phyloP scores from a whole-genome alignment of 805 yeast genomes.

The Pichia ethanolica region DNA sequence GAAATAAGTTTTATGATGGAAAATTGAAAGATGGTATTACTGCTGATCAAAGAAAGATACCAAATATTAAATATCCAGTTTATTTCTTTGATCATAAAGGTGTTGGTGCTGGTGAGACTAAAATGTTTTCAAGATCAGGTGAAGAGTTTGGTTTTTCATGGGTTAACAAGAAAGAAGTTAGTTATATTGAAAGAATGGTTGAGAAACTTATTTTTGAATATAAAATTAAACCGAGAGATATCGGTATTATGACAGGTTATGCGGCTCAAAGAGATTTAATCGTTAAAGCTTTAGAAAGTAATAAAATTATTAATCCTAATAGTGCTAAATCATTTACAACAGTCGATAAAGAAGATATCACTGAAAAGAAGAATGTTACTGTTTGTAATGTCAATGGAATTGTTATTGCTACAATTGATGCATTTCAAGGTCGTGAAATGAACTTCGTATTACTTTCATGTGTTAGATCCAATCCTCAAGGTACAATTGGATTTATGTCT shows the following conservation, averaged over 20 bases:
- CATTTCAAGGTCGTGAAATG: constrained; percentile 89
- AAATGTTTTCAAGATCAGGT: constrained; percentile 36
- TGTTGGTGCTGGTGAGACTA: constrained; percentile 34
- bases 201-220: constrained; percentile 48
- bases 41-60: constrained; percentile 39
- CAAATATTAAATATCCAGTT: constrained; percentile 47
- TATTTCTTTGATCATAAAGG: constrained; percentile 55
- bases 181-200: constrained; percentile 39
- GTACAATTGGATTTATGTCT: constrained; percentile 53
- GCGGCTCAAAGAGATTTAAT: constrained; percentile 64
- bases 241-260: constrained; percentile 70
- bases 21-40: constrained; percentile 65
- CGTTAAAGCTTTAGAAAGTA: constrained; percentile 41
- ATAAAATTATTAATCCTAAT: constrained; percentile 50
- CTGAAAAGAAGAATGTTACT: constrained; percentile 33
- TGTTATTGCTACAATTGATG: constrained; percentile 63
- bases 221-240: constrained; percentile 39
- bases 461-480: constrained; percentile 57
- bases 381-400: constrained; percentile 40
- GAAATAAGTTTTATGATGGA: constrained; percentile 67
- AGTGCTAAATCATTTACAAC: constrained; percentile 40
- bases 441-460: constrained; percentile 72
- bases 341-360: constrained; percentile 55
- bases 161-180: constrained; percentile 47
- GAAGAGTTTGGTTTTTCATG: constrained; percentile 49